Conservation (phyloP, 192 early-diverging fungal genomes). For the Cladochytrium replicatum region DNA sequence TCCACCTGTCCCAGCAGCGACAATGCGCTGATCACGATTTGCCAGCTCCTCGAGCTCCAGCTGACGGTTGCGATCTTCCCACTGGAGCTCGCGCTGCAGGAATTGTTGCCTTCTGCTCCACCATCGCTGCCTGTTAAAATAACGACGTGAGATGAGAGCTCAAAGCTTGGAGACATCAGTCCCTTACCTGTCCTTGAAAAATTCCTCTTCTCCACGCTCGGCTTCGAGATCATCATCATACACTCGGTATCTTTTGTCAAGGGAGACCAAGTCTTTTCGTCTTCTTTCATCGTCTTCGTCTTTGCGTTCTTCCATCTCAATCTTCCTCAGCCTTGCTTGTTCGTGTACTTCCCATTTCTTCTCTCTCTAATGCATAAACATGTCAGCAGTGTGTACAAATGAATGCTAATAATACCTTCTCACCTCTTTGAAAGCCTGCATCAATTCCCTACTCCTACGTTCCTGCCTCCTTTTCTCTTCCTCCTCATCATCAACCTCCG, state of each 20-base stretch:
- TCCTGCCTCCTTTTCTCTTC: constrained; percentile 36
- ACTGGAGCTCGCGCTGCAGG: constrained; percentile 56
- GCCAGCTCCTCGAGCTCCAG: constrained; percentile 38
- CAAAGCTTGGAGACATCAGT: constrained; percentile 3
- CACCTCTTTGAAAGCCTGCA: constrained; percentile 32
- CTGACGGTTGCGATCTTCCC: constrained; percentile 56
- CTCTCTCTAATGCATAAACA: constrained; percentile 38
- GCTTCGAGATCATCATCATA: constrained; percentile 68
- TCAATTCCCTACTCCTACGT: constrained; percentile 26
- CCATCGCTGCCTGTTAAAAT: constrained; percentile 51
- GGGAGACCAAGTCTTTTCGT: constrained; percentile 20
- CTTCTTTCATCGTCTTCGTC: constrained; percentile 39
- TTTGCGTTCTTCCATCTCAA: constrained; percentile 17
- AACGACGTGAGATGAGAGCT: background rate
- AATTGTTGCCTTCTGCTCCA: constrained; percentile 50
- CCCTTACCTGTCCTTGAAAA: constrained; percentile 64
- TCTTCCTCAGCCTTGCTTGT: constrained; percentile 13
- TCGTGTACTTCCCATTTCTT: constrained; percentile 56
- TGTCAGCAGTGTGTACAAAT: background rate
- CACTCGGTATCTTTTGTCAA: constrained; percentile 32
- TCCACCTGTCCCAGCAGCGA: constrained; percentile 11
- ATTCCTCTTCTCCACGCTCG: constrained; percentile 53
- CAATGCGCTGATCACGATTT: constrained; percentile 21
- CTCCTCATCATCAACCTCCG: constrained; percentile 33
- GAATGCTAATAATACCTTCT: background rate